phyloP scores from a whole-genome alignment of 495 filamentous ascomycete species.

The Venustampulla echinocandica region DNA sequence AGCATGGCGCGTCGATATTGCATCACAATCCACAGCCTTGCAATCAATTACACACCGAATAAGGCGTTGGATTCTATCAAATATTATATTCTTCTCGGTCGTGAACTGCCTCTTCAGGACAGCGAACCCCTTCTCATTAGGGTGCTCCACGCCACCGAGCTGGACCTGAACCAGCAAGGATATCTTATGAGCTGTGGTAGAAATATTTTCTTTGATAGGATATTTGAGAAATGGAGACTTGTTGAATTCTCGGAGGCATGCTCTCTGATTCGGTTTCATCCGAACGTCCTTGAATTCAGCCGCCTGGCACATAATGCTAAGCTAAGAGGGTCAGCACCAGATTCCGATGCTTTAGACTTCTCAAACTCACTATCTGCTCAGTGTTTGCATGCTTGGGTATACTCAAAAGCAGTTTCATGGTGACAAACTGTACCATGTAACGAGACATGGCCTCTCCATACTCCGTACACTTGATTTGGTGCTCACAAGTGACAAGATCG shows the following conservation, averaged over 20 bases:
- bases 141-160: constrained; percentile 67
- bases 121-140: constrained; percentile 47
- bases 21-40: constrained; percentile 58
- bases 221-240: constrained; percentile 61
- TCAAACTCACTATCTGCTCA: constrained; percentile 58
- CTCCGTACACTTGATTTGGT: constrained; percentile 55
- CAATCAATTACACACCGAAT: constrained; percentile 85
- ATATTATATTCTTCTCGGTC: constrained; percentile 63
- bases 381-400: constrained; percentile 53
- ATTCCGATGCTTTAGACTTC: too few species aligned
- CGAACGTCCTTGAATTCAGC: constrained; percentile 71
- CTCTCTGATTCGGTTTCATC: constrained; percentile 66
- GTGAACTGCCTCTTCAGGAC: constrained; percentile 51
- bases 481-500: constrained; percentile 45
- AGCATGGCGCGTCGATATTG: constrained; percentile 55
- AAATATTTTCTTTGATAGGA: constrained; percentile 71
- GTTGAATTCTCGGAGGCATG: constrained; percentile 76
- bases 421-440: constrained; percentile 85
- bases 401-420: constrained; percentile 68
- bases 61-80: constrained; percentile 64
- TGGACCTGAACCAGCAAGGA: constrained; percentile 76
- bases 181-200: constrained; percentile 70
- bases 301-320: constrained; percentile 59
- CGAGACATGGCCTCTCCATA: constrained; percentile 88
- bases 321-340: constrained; percentile 38